Evolutionary conservation across 306 rosid genomes (phyloP).

Genomic region (Lagenaria siceraria): DNA sequence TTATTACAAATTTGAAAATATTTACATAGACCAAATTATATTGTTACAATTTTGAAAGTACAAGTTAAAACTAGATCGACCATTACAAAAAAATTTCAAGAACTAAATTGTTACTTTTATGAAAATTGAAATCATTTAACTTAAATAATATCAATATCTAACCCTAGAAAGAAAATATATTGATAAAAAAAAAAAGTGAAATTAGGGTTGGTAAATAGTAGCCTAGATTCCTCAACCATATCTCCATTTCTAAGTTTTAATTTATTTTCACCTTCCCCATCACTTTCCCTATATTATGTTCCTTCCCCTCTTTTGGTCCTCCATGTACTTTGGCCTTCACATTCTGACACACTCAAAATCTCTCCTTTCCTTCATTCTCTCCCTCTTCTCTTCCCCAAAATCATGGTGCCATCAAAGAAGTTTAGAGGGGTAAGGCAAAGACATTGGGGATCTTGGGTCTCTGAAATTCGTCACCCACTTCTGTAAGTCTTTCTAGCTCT

Average conservation of each 20-base stretch:
- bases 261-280: background rate
- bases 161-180: too few species aligned
- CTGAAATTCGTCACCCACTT: constrained; percentile 45
- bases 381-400: background rate
- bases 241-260: background rate
- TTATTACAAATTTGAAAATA: too few species aligned
- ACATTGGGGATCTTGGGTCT: constrained; percentile 49
- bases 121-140: too few species aligned
- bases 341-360: background rate
- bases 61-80: too few species aligned
- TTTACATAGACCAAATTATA: too few species aligned
- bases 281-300: background rate
- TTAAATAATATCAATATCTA: too few species aligned
- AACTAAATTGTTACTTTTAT: too few species aligned
- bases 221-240: background rate
- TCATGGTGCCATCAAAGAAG: constrained; percentile 34
- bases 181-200: too few species aligned
- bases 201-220: background rate
- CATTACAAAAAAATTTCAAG: too few species aligned
- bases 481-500: constrained; percentile 13
- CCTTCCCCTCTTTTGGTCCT: constrained; percentile 1
- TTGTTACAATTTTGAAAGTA: too few species aligned
- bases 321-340: background rate
- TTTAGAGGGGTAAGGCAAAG: constrained; percentile 47
- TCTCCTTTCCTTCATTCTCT: background rate